Evolutionary conservation across 2,329 filamentous ascomycete species (phyloP).

Genomic region (Phialemoniopsis sp.): DNA sequence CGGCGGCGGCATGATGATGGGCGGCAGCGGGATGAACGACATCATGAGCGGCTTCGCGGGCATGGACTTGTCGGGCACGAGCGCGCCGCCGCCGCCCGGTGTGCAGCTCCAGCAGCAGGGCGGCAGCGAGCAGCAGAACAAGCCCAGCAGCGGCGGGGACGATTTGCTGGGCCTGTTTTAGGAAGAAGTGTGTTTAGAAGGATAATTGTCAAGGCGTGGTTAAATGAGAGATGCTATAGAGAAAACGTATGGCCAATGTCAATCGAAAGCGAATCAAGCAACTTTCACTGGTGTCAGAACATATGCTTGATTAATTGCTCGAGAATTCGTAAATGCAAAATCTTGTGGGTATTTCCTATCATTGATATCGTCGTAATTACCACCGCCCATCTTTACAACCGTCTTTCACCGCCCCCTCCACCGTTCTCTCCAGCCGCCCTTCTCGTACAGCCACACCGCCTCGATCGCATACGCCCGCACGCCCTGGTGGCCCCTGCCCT

Average conservation of each 20-base stretch:
- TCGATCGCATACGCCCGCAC: constrained; percentile 83
- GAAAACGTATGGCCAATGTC: too few species aligned
- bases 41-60: constrained; percentile 85
- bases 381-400: too few species aligned
- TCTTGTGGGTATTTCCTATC: too few species aligned
- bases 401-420: constrained; percentile 40
- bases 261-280: too few species aligned
- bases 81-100: constrained; percentile 60
- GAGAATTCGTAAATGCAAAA: too few species aligned
- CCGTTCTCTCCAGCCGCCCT: constrained; percentile 66
- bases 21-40: constrained; percentile 66
- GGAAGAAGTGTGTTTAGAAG: constrained; percentile 6
- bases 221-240: too few species aligned
- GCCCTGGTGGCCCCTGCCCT: constrained; percentile 68
- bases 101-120: constrained; percentile 46
- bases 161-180: constrained; percentile 59
- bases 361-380: too few species aligned
- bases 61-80: constrained; percentile 66
- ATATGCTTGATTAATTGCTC: too few species aligned
- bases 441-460: constrained; percentile 78
- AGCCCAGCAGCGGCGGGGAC: constrained; percentile 47
- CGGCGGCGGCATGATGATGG: constrained; percentile 2
- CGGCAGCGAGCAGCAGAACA: constrained; percentile 39
- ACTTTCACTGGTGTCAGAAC: too few species aligned
- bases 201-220: constrained; percentile 1